Percentiles rank a stretch among this genome's conserved stretches.
Conservation (phyloP, 202 grass and related monocot species). For the Tripidium arundinaceum region DNA sequence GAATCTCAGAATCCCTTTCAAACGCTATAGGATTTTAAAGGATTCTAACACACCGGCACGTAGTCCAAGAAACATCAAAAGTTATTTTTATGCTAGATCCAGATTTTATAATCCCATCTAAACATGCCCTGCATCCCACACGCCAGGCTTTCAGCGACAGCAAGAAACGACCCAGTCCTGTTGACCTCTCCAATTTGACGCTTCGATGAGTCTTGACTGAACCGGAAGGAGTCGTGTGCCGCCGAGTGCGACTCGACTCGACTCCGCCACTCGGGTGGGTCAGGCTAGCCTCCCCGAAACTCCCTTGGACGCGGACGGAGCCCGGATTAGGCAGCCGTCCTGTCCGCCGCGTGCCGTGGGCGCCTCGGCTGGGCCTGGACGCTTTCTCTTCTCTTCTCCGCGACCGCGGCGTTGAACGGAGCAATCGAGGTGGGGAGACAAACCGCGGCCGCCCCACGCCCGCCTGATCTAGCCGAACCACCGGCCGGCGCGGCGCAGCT, state of each 20-base stretch:
- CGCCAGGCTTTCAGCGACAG: no score
- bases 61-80: no score
- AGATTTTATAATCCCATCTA: no score
- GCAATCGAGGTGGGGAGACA: not conserved
- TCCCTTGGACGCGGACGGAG: not conserved
- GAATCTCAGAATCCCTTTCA: no score
- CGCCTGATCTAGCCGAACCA: constrained; percentile 2
- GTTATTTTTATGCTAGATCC: no score
- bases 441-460: not conserved
- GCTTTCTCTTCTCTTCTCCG: no score
- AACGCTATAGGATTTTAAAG: no score
- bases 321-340: no score
- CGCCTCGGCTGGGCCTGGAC: not conserved
- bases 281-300: not conserved
- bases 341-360: no score
- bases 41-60: no score
- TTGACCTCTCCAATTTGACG: no score
- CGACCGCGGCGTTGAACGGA: constrained; percentile 17
- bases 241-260: not conserved
- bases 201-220: not conserved
- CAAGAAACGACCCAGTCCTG: not conserved
- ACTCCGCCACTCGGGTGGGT: not conserved
- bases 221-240: not conserved
- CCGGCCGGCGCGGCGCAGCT: not conserved
- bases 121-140: no score